Evolutionary conservation across 805 yeast species (phyloP), one percentile per base, ranked within the genome.

Genomic region (Yamadazyma olivae): DNA sequence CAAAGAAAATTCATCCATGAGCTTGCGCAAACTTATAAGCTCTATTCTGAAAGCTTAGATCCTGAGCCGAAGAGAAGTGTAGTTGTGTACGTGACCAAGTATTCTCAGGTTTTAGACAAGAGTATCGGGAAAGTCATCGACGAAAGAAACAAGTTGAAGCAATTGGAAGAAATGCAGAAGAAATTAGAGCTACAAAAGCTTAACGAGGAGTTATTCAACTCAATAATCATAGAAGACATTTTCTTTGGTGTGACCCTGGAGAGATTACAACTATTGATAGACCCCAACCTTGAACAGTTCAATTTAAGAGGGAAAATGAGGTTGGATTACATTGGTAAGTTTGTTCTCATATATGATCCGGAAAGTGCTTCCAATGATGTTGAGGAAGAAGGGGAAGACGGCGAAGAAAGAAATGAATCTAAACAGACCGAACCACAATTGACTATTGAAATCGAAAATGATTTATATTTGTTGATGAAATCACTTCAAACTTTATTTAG

Each of bases 11-110:
- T 88, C 51, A 59, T 89, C 17, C 91, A 81, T 50, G 79, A 77
- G 34, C 50, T 89, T 27, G 81, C 89, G 0, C 75, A 68, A 17
- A 58, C 77, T 0, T 87, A 66, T 53, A 64, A 71, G 9, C 49
- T 87, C 9, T 79, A 74, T 46, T 67, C 83, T 0, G 89, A 84
- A 49, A 75, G 90, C 2, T 93, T 85, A 43, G 96, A 86, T 56
- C 76, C 75, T 2, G 96, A 87, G 45, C 96, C 96, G 0, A 68
- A 76, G 35, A 59, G 95, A 41, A 75, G 83, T 8, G 91, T 88
- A 0, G 79, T 75, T 44, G 68, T 88, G n/a, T 66, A 59, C 21
- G 48, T 64, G 6, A 60, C 68, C 1, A 42, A 49, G n/a, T 36
- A 48, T 5, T 53, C 67, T 0, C 49, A 43, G 7, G 38, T 63